Conservation (phyloP, 2,329 filamentous ascomycete species). For the Alternaria solani region DNA sequence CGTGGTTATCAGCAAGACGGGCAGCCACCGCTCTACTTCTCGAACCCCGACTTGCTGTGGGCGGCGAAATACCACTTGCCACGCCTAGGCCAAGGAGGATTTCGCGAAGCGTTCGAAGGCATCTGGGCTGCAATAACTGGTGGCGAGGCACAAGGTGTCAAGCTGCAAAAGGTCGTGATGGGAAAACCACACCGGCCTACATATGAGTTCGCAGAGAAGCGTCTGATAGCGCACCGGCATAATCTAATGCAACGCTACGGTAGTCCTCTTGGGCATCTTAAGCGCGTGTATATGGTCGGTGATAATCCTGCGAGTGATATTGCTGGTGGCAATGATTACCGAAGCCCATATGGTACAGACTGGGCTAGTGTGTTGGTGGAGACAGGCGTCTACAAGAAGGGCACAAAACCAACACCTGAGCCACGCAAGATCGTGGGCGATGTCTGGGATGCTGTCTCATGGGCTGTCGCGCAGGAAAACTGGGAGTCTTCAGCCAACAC, state of each 20-base stretch:
- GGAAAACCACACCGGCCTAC: constrained; percentile 84
- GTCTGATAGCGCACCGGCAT: constrained; percentile 69
- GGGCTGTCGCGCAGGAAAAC: constrained; percentile 68
- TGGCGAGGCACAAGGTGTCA: constrained; percentile 60
- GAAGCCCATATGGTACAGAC: constrained; percentile 70
- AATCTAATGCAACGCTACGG: constrained; percentile 52
- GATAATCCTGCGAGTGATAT: constrained; percentile 83
- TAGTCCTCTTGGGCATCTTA: constrained; percentile 58
- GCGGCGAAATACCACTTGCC: constrained; percentile 84
- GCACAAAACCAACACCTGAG: constrained; percentile 63
- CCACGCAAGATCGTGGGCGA: constrained; percentile 75
- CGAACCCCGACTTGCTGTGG: constrained; percentile 91
- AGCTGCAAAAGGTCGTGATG: constrained; percentile 71
- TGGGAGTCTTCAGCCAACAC: constrained; percentile 42
- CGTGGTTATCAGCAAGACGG: constrained; percentile 82
- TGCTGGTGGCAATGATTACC: constrained; percentile 80
- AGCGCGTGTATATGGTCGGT: constrained; percentile 91
- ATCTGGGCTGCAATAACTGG: constrained; percentile 78
- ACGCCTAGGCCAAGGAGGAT: constrained; percentile 89
- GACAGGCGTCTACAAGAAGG: constrained; percentile 77
- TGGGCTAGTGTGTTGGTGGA: constrained; percentile 82
- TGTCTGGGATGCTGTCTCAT: constrained; percentile 78
- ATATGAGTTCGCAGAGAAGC: constrained; percentile 83
- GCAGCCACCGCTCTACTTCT: constrained; percentile 85
- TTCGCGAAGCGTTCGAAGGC: constrained; percentile 81